A percentile compares a stretch with the other conserved stretches of the same genome.
Conservation (phyloP, 1,284 basidiomycete genomes). For the Trametes pubescens region DNA sequence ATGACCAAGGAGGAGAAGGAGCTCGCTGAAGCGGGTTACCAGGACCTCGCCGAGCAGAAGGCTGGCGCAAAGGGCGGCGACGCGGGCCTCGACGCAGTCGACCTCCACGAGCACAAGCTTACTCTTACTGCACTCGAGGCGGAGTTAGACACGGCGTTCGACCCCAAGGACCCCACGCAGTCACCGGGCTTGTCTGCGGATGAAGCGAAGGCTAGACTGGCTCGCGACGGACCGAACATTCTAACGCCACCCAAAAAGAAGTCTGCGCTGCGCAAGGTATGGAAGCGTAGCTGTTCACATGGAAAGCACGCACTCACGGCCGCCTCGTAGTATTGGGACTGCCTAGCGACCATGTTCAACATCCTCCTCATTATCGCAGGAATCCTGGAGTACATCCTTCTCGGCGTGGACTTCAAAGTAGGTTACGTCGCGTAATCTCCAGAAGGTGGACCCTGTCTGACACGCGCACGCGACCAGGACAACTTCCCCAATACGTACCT, state of each 20-base stretch:
- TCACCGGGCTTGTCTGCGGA: slow-evolving; percentile 60
- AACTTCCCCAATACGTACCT: slow-evolving; percentile 75
- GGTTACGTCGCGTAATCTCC: slow-evolving; percentile 9
- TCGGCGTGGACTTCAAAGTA: slow-evolving; percentile 69
- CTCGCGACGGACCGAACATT: slow-evolving; percentile 64
- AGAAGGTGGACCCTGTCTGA: slow-evolving; percentile 1
- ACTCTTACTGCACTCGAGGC: slow-evolving; percentile 52
- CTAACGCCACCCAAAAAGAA: slow-evolving; percentile 75
- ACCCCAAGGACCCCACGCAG: slow-evolving; percentile 58
- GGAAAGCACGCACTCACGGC: slow-evolving; percentile 18
- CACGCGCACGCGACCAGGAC: slow-evolving; percentile 45
- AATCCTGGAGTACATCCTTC: slow-evolving; percentile 68
- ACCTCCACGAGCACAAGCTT: slow-evolving; percentile 64
- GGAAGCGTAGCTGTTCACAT: slow-evolving; percentile 20
- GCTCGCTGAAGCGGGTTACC: slow-evolving; percentile 73
- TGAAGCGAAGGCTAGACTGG: slow-evolving; percentile 63
- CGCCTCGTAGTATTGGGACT: slow-evolving; percentile 62
- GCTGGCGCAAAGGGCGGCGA: slow-evolving; percentile 43
- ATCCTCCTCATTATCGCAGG: slow-evolving; percentile 70
- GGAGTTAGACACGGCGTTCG: slow-evolving; percentile 57
- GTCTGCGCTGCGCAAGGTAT: slow-evolving; percentile 68
- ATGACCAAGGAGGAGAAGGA: slow-evolving; percentile 73
- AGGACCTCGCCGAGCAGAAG: slow-evolving; percentile 60
- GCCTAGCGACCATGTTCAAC: slow-evolving; percentile 73
- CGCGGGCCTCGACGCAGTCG: slow-evolving; percentile 49